Percentiles rank a stretch among this genome's conserved stretches.
Conservation (phyloP, 805 yeast genomes). For the Cyberlindnera mycetangii region DNA sequence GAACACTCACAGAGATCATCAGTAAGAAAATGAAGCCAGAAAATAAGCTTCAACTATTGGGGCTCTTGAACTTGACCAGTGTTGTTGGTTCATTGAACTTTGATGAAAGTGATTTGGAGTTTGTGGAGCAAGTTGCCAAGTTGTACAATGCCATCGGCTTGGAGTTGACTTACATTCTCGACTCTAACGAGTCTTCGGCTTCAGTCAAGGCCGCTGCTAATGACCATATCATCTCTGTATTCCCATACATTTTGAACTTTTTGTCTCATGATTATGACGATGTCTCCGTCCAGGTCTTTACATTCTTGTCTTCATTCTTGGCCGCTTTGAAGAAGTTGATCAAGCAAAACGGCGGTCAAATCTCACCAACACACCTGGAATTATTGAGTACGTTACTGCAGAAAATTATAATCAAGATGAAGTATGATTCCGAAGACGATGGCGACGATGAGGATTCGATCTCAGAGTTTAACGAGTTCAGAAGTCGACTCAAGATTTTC, state of each 20-base stretch:
- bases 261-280: slow-evolving; percentile 87
- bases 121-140: slow-evolving; percentile 73
- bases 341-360: slow-evolving; percentile 38
- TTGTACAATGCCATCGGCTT: slow-evolving; percentile 69
- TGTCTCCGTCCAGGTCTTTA: slow-evolving; percentile 76
- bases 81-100: slow-evolving; percentile 41
- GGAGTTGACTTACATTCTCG: slow-evolving; percentile 71
- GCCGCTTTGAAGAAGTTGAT: slow-evolving; percentile 59
- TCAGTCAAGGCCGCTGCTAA: slow-evolving; percentile 39
- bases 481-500: slow-evolving; percentile 68
- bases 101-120: slow-evolving; percentile 55
- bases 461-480: slow-evolving; percentile 75
- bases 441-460: slow-evolving; percentile 73
- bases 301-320: slow-evolving; percentile 73
- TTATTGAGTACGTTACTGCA: slow-evolving; percentile 61
- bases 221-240: slow-evolving; percentile 53
- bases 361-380: slow-evolving; percentile 40
- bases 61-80: slow-evolving; percentile 63
- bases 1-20: slow-evolving; percentile 59
- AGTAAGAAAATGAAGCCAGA: slow-evolving; percentile 76
- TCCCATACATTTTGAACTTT: slow-evolving; percentile 71
- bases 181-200: slow-evolving; percentile 43
- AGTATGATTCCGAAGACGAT: slow-evolving; percentile 72
- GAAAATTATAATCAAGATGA: slow-evolving; percentile 73
- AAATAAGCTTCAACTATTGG: slow-evolving; percentile 60